Conservation (phyloP, 345 rosid species). For the Aethionema arabicum region DNA sequence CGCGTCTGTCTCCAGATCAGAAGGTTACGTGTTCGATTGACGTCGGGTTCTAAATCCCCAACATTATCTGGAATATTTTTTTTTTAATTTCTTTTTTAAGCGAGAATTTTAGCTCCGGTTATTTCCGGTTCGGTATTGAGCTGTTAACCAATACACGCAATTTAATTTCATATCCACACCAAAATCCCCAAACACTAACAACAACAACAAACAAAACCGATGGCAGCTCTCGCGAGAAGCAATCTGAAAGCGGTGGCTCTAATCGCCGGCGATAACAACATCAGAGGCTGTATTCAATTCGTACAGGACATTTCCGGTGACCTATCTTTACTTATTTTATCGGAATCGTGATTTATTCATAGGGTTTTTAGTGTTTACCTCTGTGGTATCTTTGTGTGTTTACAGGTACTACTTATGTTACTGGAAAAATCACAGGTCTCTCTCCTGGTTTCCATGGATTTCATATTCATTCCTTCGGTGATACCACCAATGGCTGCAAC, state of each 20-base stretch:
- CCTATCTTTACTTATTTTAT: constrained; percentile 26
- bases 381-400: constrained; percentile 2
- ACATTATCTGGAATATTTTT: background rate
- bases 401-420: constrained; percentile 72
- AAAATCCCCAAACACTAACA: constrained; percentile 5
- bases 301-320: constrained; percentile 59
- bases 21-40: constrained; percentile 6
- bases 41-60: constrained; percentile 36
- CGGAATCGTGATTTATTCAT: background rate
- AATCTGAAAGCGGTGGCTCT: constrained; percentile 81
- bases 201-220: constrained; percentile 14
- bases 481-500: constrained; percentile 93
- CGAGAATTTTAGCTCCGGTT: constrained; percentile 24
- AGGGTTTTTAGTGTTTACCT: background rate
- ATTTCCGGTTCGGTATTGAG: background rate
- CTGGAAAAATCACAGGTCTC: constrained; percentile 73
- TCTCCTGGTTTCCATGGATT: constrained; percentile 85
- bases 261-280: constrained; percentile 58
- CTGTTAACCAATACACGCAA: background rate
- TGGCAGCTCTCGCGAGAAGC: constrained; percentile 44
- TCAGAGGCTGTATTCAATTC: constrained; percentile 71
- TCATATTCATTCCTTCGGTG: constrained; percentile 91
- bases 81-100: background rate
- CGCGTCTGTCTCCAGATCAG: too few species aligned
- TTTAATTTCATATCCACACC: constrained; percentile 21